phyloP scores from a whole-genome alignment of 257 asterid genomes.

The Oldenlandia corymbosa region DNA sequence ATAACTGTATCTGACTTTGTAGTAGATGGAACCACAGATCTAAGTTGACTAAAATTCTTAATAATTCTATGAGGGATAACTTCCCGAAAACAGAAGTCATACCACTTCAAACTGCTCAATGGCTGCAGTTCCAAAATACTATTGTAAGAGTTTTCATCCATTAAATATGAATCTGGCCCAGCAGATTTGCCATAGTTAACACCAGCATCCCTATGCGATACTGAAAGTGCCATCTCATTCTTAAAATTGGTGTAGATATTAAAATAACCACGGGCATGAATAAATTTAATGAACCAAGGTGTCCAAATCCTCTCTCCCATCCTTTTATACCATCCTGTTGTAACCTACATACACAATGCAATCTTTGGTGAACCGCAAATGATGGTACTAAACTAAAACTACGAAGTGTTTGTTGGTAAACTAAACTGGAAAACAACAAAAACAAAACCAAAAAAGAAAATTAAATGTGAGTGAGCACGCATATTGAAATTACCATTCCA shows the following conservation, averaged over 20 bases:
- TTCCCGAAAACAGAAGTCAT: slow-evolving; percentile 73
- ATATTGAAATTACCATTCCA: slow-evolving; percentile 64
- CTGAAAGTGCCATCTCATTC: slow-evolving; percentile 72
- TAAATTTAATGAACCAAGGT: slow-evolving; percentile 94
- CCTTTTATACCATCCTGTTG: slow-evolving; percentile 95
- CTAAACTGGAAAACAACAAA: neutral
- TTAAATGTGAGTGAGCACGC: neutral
- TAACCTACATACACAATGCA: slow-evolving; percentile 44
- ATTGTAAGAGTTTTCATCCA: slow-evolving; percentile 47
- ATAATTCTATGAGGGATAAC: slow-evolving; percentile 48
- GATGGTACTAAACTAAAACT: neutral
- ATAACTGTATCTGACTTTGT: slow-evolving; percentile 49
- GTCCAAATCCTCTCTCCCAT: slow-evolving; percentile 97
- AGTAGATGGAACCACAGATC: slow-evolving; percentile 41
- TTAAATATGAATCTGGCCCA: slow-evolving; percentile 80
- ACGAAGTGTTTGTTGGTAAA: neutral
- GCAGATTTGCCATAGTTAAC: slow-evolving; percentile 82
- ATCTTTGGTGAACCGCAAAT: neutral
- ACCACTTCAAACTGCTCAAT: slow-evolving; percentile 69
- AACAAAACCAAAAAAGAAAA: no score
- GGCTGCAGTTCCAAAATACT: slow-evolving; percentile 51
- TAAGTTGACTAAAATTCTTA: slow-evolving; percentile 46
- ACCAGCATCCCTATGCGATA: slow-evolving; percentile 91
- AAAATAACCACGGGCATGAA: slow-evolving; percentile 74
- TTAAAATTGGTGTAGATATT: slow-evolving; percentile 74